Conservation (phyloP, 345 rosid genomes). For the Melaleuca quinquenervia region DNA sequence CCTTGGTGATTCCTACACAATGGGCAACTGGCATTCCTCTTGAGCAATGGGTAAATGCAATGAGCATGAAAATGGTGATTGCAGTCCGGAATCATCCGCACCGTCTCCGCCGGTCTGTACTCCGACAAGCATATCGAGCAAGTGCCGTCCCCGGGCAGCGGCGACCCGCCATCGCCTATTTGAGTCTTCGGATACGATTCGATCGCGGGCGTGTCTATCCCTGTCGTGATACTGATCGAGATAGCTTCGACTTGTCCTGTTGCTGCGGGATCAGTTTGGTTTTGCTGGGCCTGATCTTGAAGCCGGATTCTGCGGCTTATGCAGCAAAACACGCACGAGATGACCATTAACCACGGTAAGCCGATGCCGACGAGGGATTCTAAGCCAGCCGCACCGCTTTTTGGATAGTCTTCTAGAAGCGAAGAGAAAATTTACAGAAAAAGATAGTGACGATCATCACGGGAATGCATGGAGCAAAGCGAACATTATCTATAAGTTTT, state of each 20-base stretch:
- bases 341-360: background rate
- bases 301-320: background rate
- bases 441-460: background rate
- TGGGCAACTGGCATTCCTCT: slow-evolving; percentile 41
- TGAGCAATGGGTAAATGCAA: slow-evolving; percentile 57
- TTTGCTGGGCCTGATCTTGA: background rate
- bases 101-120: slow-evolving; percentile 36
- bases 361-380: background rate
- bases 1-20: slow-evolving; percentile 48
- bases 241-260: background rate
- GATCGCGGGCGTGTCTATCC: slow-evolving; percentile 2
- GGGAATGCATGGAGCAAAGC: background rate
- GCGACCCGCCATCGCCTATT: slow-evolving; percentile 38
- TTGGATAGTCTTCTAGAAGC: background rate
- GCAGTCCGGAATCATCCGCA: slow-evolving; percentile 47
- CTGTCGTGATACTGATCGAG: background rate
- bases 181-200: slow-evolving; percentile 12
- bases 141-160: slow-evolving; percentile 27
- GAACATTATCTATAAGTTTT: too few species aligned
- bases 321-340: background rate
- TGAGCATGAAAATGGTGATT: slow-evolving; percentile 52
- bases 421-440: background rate
- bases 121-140: slow-evolving; percentile 51
- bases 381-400: background rate
- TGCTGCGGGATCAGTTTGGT: background rate